Evolutionary conservation across 2,329 filamentous ascomycete species (phyloP).

Genomic region (Lecanicillium sp.): DNA sequence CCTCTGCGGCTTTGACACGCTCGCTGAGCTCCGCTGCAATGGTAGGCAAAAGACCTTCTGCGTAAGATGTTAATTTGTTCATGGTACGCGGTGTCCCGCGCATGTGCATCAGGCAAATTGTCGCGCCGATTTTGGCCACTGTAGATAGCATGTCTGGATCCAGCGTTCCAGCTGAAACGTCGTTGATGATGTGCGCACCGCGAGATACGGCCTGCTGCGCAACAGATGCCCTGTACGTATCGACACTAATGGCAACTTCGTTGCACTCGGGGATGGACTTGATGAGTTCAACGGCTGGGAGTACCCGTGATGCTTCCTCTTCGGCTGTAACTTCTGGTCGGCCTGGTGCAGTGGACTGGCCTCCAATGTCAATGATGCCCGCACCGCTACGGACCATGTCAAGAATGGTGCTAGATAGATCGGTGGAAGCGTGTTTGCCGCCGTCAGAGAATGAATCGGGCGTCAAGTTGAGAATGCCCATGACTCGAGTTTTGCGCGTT

Average conservation of each 20-base stretch:
- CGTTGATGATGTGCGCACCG: constrained; percentile 90
- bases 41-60: constrained; percentile 54
- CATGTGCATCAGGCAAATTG: constrained; percentile 88
- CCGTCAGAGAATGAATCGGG: constrained; percentile 97
- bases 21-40: constrained; percentile 60
- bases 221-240: constrained; percentile 84
- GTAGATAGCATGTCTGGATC: constrained; percentile 77
- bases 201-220: constrained; percentile 66
- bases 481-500: constrained; percentile 63
- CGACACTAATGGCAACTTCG: constrained; percentile 70
- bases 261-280: constrained; percentile 54
- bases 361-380: constrained; percentile 84
- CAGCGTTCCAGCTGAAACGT: constrained; percentile 75
- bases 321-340: constrained; percentile 58
- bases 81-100: constrained; percentile 80
- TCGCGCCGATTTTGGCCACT: constrained; percentile 67
- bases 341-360: constrained; percentile 82
- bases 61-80: constrained; percentile 61
- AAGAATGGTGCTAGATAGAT: constrained; percentile 51
- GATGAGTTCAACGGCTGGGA: constrained; percentile 71
- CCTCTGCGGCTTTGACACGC: constrained; percentile 66
- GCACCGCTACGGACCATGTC: constrained; percentile 61
- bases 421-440: constrained; percentile 48
- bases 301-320: constrained; percentile 69
- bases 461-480: constrained; percentile 92